A percentile compares a stretch with the other conserved stretches of the same genome.
These are phyloP conservation scores for Fusarium sp. DNA, from an alignment of 2,329 filamentous ascomycete genomes.

Conservation along the genomic window DNA sequence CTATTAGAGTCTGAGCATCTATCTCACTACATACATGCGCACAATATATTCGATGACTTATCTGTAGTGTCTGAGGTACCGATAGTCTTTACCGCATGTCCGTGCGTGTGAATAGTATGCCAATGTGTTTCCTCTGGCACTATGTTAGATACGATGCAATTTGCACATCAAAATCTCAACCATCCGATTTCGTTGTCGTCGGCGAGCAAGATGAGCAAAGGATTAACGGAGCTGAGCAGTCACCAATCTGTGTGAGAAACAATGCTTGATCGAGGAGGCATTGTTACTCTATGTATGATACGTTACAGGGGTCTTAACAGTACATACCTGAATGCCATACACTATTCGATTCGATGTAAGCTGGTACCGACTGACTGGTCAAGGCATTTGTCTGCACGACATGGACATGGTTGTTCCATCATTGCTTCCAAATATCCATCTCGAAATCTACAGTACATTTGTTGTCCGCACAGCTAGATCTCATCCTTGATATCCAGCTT, in stretches of 20 bases:
- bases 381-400: not conserved
- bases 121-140: not conserved
- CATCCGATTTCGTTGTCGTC: not conserved
- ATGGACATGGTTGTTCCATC: conserved; percentile 1
- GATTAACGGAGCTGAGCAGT: not conserved
- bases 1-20: conserved; percentile 3
- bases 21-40: not conserved
- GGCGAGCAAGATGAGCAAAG: not conserved
- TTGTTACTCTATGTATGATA: conserved; percentile 10
- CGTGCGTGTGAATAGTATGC: not conserved
- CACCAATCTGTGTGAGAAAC: not conserved
- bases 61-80: not conserved
- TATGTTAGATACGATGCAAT: not conserved
- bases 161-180: not conserved
- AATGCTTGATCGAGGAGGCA: not conserved
- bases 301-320: conserved; percentile 14
- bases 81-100: not conserved
- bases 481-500: conserved; percentile 22
- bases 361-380: not conserved
- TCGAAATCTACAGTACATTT: not conserved
- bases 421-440: conserved; percentile 6
- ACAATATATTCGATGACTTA: not conserved
- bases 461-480: not conserved
- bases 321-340: too few relatives aligned
- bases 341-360: not conserved